Evolutionary conservation across 345 rosid species (phyloP), one percentile per base, ranked within the genome.

Genomic region (Euphorbia peplus): DNA sequence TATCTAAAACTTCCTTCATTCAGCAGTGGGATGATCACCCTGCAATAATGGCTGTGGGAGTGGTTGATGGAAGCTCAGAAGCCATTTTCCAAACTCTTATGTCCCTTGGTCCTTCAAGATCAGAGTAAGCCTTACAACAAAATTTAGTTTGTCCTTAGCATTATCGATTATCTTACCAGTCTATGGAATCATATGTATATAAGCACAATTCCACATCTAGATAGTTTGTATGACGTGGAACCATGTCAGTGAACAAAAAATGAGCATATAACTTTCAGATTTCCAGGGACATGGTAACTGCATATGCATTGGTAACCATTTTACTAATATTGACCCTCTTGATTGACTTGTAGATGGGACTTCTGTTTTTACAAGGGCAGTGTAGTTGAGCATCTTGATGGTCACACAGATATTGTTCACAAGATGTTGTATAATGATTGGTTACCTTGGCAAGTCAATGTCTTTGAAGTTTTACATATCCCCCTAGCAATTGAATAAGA

Each of bases 11-110:
- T 68, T 63, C 50, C 18, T 63, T 68, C 21, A 47, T 51, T 61
- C 29, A 29, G 72, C 74, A 90, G 93, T 90, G 98, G 98, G 92
- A 87, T 60, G 98, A 90, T 80, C 96, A 93, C 85, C 97, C 98
- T 70, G 98, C 97, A 67, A 85, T 90, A 76, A 93, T 93, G 98
- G 96, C 96, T 54, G 97, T 93, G 68, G 97, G 96, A n/a, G 90
- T 90, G 68, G 85, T 89, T 70, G 96, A 89, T 67, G 97, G 93
- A 73, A 86, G 97, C 42, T 90, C 98, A 24, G 98, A 93, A 84
- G 87, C 88, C 68, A 84, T 93, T 79, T 93, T 93, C 79, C 91
- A 90, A 66, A 89, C 93, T 16, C 93, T 93, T 30, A 84, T 93
- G 84, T 93, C 98, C 74, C 98, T 93, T 75, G 98, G 96, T 83